Conservation (phyloP, 257 asterid genomes). For the Solanum chiquidenum region DNA sequence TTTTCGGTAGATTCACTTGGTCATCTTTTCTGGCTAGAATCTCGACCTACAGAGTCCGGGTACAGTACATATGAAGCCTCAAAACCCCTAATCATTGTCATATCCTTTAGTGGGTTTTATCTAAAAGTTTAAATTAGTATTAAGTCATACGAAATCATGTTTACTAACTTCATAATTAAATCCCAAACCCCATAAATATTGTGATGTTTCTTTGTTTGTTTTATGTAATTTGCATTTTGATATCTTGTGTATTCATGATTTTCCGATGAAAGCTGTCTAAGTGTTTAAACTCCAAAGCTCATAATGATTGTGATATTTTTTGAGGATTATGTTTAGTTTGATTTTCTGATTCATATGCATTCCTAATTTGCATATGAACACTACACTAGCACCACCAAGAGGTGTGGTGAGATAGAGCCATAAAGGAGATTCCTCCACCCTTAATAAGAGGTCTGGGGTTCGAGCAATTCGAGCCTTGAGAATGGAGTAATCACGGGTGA, state of each 20-base stretch:
- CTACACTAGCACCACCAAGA: background rate
- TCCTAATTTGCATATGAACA: background rate
- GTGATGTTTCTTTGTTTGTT: background rate
- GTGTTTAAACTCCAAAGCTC: background rate
- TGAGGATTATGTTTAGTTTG: background rate
- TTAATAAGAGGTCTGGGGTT: background rate
- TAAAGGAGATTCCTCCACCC: background rate
- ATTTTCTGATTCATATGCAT: background rate
- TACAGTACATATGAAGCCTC: constrained; percentile 17
- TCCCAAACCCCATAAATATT: background rate
- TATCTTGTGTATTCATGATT: too few relatives aligned
- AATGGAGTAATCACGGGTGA: background rate
- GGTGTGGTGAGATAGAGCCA: background rate
- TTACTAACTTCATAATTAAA: background rate
- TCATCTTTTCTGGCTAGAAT: constrained; percentile 69
- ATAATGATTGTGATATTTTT: background rate
- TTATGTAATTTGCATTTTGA: too few relatives aligned
- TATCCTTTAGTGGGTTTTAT: background rate
- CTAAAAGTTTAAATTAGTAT: background rate
- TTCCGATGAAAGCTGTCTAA: too few relatives aligned
- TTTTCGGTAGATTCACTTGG: constrained; percentile 48
- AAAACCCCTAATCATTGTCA: background rate
- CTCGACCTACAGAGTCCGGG: constrained; percentile 90
- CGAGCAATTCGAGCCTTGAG: background rate
- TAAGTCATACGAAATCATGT: background rate